Evolutionary conservation across 495 filamentous ascomycete species (phyloP), one percentile per base, ranked within the genome.

Genomic region (Penicillium psychrofluorescens): DNA sequence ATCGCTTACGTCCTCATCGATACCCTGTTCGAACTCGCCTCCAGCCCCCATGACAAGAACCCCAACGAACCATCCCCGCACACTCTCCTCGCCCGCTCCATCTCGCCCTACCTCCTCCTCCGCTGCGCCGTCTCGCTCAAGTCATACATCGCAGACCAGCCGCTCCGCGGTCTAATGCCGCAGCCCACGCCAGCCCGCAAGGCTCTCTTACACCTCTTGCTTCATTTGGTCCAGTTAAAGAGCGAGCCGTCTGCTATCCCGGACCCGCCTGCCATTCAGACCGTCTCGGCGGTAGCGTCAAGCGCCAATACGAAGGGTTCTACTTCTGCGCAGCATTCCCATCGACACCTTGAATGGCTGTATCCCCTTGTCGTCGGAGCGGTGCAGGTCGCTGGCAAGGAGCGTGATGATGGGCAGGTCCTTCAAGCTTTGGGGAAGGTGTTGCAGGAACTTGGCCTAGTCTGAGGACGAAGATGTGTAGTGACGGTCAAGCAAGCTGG

Each of bases 91-190:
- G 86, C 91, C 1, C 76, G 81, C 52, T 84, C 84, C 1, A 79
- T 85, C 2, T 83, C 87, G 3, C 89, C 90, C 0, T 92, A 88
- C 50, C 70, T 97, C 0, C 86, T 97, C 38, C 72, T 95, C 5
- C 82, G 92, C 6, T 80, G 80, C 16, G 88, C 86, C 1, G 68
- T 95, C 7, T 80, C 88, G 1, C 61, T 98, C 28, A 80, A 88
- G 39, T 71, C 81, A 4, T 96, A 95, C 54, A 83, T 91, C 36
- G 85, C 89, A 6, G 92, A 98, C 62, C 92, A 96, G 54, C 92
- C 92, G 11, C 70, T 98, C 9, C 75, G 92, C 11, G 94, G 92
- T 0, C 71, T 81, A n/a, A 90, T 92, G 84, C 92, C 92, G 29
- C 88, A 94, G 61, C 92, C 92, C 5, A 74, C 84, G 11, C 79